These are phyloP conservation scores for Phytophthora fragariaefolia DNA, from an alignment of 352 stramenopile genomes.

Conservation along the genomic window DNA sequence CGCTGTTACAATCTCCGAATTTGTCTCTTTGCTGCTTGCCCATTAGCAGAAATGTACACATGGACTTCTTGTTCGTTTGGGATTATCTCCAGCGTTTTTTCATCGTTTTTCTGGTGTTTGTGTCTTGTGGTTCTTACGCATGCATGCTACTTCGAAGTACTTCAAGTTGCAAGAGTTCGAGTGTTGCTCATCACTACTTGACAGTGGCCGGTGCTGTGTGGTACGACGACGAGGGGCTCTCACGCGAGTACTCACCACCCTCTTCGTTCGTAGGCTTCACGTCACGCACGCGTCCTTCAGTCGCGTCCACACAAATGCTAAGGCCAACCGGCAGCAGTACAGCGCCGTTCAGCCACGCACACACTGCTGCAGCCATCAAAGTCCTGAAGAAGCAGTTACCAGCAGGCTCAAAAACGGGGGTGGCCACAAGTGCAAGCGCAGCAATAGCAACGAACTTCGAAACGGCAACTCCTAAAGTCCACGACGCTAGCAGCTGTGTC, in stretches of 20 bases:
- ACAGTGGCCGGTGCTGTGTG: slow-evolving; percentile 16
- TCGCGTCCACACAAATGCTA: slow-evolving; percentile 52
- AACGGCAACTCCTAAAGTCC: slow-evolving; percentile 45
- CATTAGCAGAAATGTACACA: slow-evolving; percentile 25
- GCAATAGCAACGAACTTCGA: slow-evolving; percentile 54
- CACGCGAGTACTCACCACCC: slow-evolving; percentile 39
- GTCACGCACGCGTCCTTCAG: slow-evolving; percentile 44
- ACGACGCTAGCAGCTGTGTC: slow-evolving; percentile 45
- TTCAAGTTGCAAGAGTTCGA: too few species aligned
- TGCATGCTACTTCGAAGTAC: neutral
- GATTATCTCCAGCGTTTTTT: slow-evolving; percentile 16
- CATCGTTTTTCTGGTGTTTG: slow-evolving; percentile 2
- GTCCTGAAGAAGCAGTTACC: slow-evolving; percentile 55
- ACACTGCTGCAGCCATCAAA: slow-evolving; percentile 46
- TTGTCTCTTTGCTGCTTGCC: slow-evolving; percentile 19
- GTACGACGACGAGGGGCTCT: slow-evolving; percentile 45
- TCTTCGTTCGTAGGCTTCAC: slow-evolving; percentile 50
- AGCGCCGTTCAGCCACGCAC: slow-evolving; percentile 41
- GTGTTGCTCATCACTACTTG: slow-evolving; percentile 28
- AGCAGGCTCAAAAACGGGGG: slow-evolving; percentile 46
- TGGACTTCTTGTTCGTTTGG: slow-evolving; percentile 26
- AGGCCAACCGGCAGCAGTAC: slow-evolving; percentile 52
- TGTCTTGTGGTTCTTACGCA: neutral
- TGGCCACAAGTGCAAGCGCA: slow-evolving; percentile 42
- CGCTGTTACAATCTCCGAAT: slow-evolving; percentile 23